phyloP scores from a whole-genome alignment of 1,284 basidiomycete species.

The Schizophyllum amplum region DNA sequence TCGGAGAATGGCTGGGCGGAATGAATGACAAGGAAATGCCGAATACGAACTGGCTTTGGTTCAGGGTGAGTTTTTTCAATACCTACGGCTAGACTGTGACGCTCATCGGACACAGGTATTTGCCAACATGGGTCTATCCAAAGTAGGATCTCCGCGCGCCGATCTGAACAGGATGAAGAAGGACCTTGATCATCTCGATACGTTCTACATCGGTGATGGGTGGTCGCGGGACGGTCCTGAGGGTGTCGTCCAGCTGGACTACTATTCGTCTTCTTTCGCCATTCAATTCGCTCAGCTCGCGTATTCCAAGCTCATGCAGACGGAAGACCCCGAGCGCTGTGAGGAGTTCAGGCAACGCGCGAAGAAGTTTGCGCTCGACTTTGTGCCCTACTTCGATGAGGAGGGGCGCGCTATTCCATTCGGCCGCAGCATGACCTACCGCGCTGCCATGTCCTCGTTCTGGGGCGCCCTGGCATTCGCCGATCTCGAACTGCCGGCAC shows the following conservation, averaged over 20 bases:
- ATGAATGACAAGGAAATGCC: constrained; percentile 74
- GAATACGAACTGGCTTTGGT: constrained; percentile 79
- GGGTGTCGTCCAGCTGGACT: constrained; percentile 72
- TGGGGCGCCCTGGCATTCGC: constrained; percentile 71
- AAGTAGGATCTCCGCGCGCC: constrained; percentile 51
- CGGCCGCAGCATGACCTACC: constrained; percentile 69
- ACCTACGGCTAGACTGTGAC: constrained; percentile 1
- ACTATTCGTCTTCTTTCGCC: constrained; percentile 74
- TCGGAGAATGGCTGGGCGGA: constrained; percentile 62
- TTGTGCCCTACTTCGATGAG: constrained; percentile 68
- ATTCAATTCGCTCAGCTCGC: constrained; percentile 70
- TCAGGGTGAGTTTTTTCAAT: constrained; percentile 39
- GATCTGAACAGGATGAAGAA: constrained; percentile 58
- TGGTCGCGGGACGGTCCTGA: constrained; percentile 76
- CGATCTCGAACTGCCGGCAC: constrained; percentile 57
- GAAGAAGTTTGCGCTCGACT: constrained; percentile 56
- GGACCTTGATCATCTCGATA: constrained; percentile 71
- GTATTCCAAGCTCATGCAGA: constrained; percentile 60
- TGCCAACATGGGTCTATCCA: constrained; percentile 65
- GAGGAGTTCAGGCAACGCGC: constrained; percentile 60
- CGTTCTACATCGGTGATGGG: constrained; percentile 69
- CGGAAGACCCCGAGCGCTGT: constrained; percentile 56
- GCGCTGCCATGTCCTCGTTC: constrained; percentile 73
- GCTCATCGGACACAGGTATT: constrained; percentile 40
- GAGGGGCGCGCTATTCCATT: constrained; percentile 74